phyloP scores from a whole-genome alignment of 2,329 filamentous ascomycete species.

The Cladosporium sp. region DNA sequence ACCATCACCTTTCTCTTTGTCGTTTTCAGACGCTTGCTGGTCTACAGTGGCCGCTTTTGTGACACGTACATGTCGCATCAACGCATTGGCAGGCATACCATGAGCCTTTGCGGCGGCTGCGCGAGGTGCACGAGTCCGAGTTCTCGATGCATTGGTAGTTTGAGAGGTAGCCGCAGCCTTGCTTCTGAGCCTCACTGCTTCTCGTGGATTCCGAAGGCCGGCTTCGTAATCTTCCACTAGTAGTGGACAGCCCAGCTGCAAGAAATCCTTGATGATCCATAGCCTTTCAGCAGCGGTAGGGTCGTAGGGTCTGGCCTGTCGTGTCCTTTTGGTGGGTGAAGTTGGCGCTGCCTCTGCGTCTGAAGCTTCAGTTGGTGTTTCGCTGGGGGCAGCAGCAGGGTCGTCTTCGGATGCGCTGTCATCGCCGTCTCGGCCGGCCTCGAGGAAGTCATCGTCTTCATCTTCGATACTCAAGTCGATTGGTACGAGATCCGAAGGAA shows the following conservation, averaged over 20 bases:
- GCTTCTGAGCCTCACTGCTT: slow-evolving; percentile 23
- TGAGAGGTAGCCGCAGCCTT: slow-evolving; percentile 21
- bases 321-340: slow-evolving; percentile 38
- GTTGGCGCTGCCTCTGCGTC: slow-evolving; percentile 28
- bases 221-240: slow-evolving; percentile 64
- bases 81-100: slow-evolving; percentile 16
- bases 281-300: slow-evolving; percentile 61
- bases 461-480: slow-evolving; percentile 74
- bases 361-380: slow-evolving; percentile 16
- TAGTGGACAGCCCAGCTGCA: slow-evolving; percentile 60
- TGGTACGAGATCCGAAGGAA: slow-evolving; percentile 71
- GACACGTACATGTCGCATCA: slow-evolving; percentile 18
- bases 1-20: background rate
- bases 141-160: slow-evolving; percentile 16
- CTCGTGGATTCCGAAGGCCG: slow-evolving; percentile 25
- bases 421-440: slow-evolving; percentile 31
- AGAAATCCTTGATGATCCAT: slow-evolving; percentile 66
- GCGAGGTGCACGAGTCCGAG: slow-evolving; percentile 15
- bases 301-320: slow-evolving; percentile 52
- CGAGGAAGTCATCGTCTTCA: slow-evolving; percentile 51
- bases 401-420: slow-evolving; percentile 30
- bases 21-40: too few relatives aligned
- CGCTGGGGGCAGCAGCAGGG: slow-evolving; percentile 13
- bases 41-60: slow-evolving; percentile 15
- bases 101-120: slow-evolving; percentile 5